phyloP scores from a whole-genome alignment of 1,284 basidiomycete species.

The Trichosporon asahii region DNA sequence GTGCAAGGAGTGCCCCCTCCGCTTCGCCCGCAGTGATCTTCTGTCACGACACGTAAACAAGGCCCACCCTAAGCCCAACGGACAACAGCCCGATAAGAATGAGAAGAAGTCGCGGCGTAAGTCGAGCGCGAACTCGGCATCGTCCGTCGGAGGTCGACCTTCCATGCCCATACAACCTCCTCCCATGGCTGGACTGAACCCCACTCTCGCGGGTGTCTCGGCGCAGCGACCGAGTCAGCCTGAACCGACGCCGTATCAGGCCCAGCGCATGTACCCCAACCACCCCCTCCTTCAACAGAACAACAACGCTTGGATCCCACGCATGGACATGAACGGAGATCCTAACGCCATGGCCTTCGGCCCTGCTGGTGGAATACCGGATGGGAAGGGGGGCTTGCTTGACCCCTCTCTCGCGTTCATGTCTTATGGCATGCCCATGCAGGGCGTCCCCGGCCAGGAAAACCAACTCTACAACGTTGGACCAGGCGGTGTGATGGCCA shows the following conservation, averaged over 20 bases:
- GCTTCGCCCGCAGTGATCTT: slow-evolving; percentile 82
- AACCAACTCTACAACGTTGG: slow-evolving; percentile 4
- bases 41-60: slow-evolving; percentile 85
- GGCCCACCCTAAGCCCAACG: slow-evolving; percentile 64
- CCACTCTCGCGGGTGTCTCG: background rate
- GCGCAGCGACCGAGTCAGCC: slow-evolving; percentile 8
- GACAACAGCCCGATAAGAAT: slow-evolving; percentile 53
- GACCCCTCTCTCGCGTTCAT: background rate
- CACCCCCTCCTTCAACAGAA: slow-evolving; percentile 38
- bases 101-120: slow-evolving; percentile 40
- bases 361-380: background rate
- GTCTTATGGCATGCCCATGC: background rate
- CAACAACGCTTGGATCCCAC: background rate
- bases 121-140: slow-evolving; percentile 22
- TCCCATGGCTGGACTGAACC: background rate
- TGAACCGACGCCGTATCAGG: slow-evolving; percentile 31
- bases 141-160: background rate
- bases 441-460: background rate
- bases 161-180: background rate
- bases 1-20: slow-evolving; percentile 80
- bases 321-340: background rate
- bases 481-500: background rate
- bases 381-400: background rate
- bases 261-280: slow-evolving; percentile 45
- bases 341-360: background rate